phyloP scores from a whole-genome alignment of 148 eudicot genomes.

The Vaccinium darrowii region DNA sequence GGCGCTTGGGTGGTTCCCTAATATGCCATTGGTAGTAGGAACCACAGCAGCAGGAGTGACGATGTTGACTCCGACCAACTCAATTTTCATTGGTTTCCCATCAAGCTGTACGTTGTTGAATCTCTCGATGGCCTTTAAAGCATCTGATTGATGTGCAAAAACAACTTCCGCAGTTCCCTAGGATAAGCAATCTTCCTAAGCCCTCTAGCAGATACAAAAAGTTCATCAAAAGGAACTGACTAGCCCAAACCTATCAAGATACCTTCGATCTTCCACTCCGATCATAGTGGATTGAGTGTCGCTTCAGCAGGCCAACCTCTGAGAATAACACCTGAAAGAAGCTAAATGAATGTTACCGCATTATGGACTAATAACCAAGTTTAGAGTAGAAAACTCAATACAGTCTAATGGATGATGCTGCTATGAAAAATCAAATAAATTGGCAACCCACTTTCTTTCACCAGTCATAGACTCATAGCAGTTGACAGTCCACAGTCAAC shows the following conservation, averaged over 20 bases:
- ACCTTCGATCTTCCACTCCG: conserved; percentile 49
- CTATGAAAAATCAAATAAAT: not conserved
- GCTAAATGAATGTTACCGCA: not conserved
- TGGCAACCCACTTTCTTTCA: no score
- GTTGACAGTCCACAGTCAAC: not conserved
- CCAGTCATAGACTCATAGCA: not conserved
- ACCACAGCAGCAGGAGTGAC: conserved; percentile 30
- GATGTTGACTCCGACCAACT: conserved; percentile 38
- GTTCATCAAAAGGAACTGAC: conserved; percentile 13
- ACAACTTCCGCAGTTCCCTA: conserved; percentile 57
- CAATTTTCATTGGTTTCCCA: conserved; percentile 48
- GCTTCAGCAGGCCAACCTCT: conserved; percentile 46
- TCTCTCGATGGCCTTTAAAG: conserved; percentile 41
- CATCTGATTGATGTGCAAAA: conserved; percentile 36
- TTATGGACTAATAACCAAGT: not conserved
- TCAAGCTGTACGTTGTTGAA: conserved; percentile 42
- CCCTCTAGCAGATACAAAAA: not conserved
- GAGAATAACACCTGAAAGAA: conserved; percentile 43
- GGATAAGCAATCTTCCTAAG: conserved; percentile 17
- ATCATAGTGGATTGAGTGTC: conserved; percentile 43
- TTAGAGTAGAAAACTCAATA: not conserved
- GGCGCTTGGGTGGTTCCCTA: conserved; percentile 27
- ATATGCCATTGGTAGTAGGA: conserved; percentile 22
- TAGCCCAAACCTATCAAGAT: conserved; percentile 8
- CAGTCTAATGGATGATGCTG: not conserved